Conservation (phyloP, 2,329 filamentous ascomycete genomes). For the Colletotrichum chlorophyti region DNA sequence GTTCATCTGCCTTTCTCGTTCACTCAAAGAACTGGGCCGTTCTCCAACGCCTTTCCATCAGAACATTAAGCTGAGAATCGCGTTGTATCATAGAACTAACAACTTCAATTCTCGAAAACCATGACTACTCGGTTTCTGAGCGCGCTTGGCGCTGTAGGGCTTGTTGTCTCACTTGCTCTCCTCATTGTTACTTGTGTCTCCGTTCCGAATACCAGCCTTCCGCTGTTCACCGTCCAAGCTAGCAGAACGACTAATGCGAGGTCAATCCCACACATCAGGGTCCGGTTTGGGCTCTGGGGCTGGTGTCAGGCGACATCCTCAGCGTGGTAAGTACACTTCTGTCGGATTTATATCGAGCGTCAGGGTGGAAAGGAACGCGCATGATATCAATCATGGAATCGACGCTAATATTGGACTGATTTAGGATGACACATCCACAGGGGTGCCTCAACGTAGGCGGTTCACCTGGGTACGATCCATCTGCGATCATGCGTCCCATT, state of each 20-base stretch:
- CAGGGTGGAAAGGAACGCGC: no score
- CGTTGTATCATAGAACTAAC: no score
- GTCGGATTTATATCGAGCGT: no score
- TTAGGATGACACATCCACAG: background rate
- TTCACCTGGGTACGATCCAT: background rate
- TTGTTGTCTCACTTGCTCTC: background rate
- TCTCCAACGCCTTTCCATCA: no score
- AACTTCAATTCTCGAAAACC: no score
- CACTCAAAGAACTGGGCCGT: no score
- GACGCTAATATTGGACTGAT: background rate
- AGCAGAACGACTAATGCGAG: fast-evolving
- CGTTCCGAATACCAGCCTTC: background rate
- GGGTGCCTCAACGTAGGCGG: background rate
- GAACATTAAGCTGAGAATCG: no score
- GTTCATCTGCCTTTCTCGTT: no score
- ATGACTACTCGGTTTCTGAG: background rate
- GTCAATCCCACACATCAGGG: background rate
- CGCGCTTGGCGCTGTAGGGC: background rate
- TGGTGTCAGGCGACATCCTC: background rate
- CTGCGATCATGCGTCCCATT: background rate
- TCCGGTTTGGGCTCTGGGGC: background rate
- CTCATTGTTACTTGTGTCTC: background rate
- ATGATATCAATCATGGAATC: no score
- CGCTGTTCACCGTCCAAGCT: background rate
- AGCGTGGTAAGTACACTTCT: background rate